These are phyloP conservation scores for Arthroderma sp. DNA, from an alignment of 2,329 filamentous ascomycete species.

Conservation along the genomic window DNA sequence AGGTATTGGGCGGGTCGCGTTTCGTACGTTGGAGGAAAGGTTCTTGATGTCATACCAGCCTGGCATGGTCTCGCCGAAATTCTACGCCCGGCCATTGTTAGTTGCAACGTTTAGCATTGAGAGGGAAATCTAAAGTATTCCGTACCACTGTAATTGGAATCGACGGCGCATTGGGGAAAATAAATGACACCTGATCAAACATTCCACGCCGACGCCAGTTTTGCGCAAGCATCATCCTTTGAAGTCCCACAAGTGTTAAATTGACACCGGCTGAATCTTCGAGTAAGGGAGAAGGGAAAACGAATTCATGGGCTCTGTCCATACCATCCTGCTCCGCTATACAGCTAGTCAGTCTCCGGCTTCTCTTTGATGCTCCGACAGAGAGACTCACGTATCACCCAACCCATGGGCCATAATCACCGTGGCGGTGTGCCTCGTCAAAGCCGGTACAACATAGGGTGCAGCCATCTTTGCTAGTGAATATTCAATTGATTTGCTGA, in stretches of 20 bases:
- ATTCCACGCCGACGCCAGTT: conserved; percentile 69
- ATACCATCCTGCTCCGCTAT: conserved; percentile 38
- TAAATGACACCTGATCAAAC: conserved; percentile 82
- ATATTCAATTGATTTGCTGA: neutral
- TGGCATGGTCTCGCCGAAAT: conserved; percentile 66
- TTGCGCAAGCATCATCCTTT: conserved; percentile 61
- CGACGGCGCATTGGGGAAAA: conserved; percentile 78
- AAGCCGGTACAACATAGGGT: conserved; percentile 62
- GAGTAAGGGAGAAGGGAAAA: neutral
- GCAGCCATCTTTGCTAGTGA: conserved; percentile 15
- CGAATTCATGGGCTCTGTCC: conserved; percentile 4
- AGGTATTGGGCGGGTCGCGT: conserved; percentile 6
- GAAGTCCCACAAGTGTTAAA: neutral
- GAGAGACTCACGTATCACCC: conserved; percentile 57
- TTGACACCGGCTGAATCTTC: neutral
- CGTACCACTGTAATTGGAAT: conserved; percentile 75
- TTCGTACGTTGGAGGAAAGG: conserved; percentile 29
- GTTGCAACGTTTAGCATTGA: neutral
- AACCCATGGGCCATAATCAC: conserved; percentile 91
- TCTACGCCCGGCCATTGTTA: conserved; percentile 34
- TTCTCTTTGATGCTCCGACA: neutral
- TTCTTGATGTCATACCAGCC: conserved; percentile 44
- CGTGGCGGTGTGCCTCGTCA: conserved; percentile 77
- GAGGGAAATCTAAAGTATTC: conserved; percentile 7
- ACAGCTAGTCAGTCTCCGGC: conserved; percentile 1